Conservation (phyloP, 108 stramenopile genomes). For the Nitzschia sp. region DNA sequence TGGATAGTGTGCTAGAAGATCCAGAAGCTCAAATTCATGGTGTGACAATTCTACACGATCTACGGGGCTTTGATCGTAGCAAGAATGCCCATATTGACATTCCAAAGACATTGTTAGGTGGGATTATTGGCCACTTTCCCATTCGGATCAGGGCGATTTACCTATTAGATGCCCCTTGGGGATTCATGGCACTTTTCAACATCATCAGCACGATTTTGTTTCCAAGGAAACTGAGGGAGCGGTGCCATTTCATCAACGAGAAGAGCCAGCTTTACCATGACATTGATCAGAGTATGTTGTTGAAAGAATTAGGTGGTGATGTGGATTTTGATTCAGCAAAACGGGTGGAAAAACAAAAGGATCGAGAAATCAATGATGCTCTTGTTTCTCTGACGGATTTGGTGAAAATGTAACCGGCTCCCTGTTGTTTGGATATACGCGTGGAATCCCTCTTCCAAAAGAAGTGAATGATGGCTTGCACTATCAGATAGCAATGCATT, state of each 20-base stretch:
- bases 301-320: constrained; percentile 35
- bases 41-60: constrained; percentile 37
- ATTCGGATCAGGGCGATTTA: constrained; percentile 38
- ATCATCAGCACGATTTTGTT: constrained; percentile 22
- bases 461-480: too few species aligned
- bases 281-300: constrained; percentile 19
- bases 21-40: constrained; percentile 28
- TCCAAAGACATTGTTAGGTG: constrained; percentile 29
- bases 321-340: constrained; percentile 11
- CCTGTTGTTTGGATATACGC: too few species aligned
- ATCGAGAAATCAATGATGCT: constrained; percentile 24
- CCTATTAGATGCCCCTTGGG: constrained; percentile 34
- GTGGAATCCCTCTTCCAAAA: too few species aligned
- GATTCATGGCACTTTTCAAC: constrained; percentile 28
- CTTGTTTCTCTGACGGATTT: constrained; percentile 23
- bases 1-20: constrained; percentile 37
- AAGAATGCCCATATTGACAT: constrained; percentile 33
- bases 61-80: constrained; percentile 21
- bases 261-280: constrained; percentile 22
- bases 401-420: too few species aligned
- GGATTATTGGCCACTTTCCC: constrained; percentile 44
- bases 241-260: constrained; percentile 32
- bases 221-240: constrained; percentile 30
- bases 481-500: too few species aligned
- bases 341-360: constrained; percentile 38